Evolutionary conservation across 2,329 filamentous ascomycete species (phyloP).

Genomic region (Talaromyces sp.): DNA sequence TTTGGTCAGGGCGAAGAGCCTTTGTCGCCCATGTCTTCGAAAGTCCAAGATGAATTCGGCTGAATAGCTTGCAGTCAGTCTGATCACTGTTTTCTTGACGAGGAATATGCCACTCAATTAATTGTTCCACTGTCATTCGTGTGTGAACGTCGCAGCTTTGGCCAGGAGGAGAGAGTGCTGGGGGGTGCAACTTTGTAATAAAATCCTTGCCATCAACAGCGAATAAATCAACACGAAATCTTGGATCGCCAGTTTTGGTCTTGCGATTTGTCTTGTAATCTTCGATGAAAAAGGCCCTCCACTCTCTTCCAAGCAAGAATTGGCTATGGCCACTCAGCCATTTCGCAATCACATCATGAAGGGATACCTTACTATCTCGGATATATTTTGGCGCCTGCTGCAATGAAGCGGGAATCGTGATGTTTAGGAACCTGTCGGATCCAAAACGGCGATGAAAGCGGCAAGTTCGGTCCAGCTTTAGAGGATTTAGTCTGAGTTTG

Average conservation of each 20-base stretch:
- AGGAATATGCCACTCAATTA: conserved; percentile 45
- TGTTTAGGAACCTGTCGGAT: conserved; percentile 40
- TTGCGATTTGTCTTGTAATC: conserved; percentile 25
- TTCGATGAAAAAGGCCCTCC: conserved; percentile 42
- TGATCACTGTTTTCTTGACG: conserved; percentile 28
- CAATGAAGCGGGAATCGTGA: conserved; percentile 31
- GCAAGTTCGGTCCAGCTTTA: conserved; percentile 38
- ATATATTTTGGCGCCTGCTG: conserved; percentile 22
- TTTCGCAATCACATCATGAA: conserved; percentile 29
- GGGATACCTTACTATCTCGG: conserved; percentile 18
- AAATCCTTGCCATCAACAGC: conserved; percentile 41
- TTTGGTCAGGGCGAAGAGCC: conserved; percentile 29
- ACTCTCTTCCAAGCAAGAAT: conserved; percentile 36
- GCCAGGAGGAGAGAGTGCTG: conserved; percentile 16
- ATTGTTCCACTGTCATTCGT: conserved; percentile 29
- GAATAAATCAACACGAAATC: conserved; percentile 36
- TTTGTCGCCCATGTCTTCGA: conserved; percentile 40
- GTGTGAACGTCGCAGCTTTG: conserved; percentile 26
- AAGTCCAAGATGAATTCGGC: conserved; percentile 37
- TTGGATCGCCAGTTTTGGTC: conserved; percentile 16
- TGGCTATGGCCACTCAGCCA: conserved; percentile 38
- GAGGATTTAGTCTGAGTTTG: conserved; percentile 34
- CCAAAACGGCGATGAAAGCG: conserved; percentile 44
- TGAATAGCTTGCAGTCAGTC: conserved; percentile 41
- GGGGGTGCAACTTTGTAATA: conserved; percentile 8